Conservation (phyloP, 768 basidiomycete species). For the Amanita thiersii region DNA sequence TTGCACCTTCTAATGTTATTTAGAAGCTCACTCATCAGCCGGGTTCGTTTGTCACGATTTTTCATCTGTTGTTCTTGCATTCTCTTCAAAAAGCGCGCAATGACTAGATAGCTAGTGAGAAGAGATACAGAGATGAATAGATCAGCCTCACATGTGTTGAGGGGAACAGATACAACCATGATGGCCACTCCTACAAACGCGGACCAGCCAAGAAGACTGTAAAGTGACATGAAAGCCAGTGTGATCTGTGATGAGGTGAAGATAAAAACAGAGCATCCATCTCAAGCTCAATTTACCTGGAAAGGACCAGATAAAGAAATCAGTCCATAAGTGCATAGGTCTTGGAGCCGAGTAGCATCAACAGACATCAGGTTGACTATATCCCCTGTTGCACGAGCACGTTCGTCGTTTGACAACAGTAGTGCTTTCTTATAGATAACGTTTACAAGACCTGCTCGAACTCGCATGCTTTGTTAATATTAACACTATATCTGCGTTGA, state of each 20-base stretch:
- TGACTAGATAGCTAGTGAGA: slow-evolving; percentile 23
- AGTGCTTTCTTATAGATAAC: slow-evolving; percentile 84
- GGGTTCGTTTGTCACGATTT: slow-evolving; percentile 75
- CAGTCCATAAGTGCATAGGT: slow-evolving; percentile 75
- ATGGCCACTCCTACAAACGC: slow-evolving; percentile 85
- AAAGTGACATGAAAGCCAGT: slow-evolving; percentile 85
- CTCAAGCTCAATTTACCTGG: slow-evolving; percentile 40
- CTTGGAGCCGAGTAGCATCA: slow-evolving; percentile 71
- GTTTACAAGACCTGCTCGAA: slow-evolving; percentile 81
- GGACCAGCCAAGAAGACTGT: slow-evolving; percentile 85
- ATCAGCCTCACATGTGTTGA: slow-evolving; percentile 54
- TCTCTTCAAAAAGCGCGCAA: slow-evolving; percentile 61
- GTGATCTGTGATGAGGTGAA: slow-evolving; percentile 43
- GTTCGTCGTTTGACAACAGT: slow-evolving; percentile 79
- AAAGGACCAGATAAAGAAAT: slow-evolving; percentile 82
- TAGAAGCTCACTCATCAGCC: slow-evolving; percentile 90
- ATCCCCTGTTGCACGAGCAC: slow-evolving; percentile 76
- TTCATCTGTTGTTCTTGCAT: slow-evolving; percentile 93
- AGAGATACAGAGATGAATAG: not conserved
- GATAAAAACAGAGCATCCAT: not conserved
- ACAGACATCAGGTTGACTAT: slow-evolving; percentile 94
- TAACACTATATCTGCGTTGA: not conserved
- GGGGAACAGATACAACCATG: slow-evolving; percentile 76
- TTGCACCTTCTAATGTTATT: slow-evolving; percentile 78
- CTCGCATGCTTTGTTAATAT: slow-evolving; percentile 59